Percentiles rank a stretch among this genome's conserved stretches.
These are phyloP conservation scores for Plasmodium berghei DNA, from an alignment of 169 alveolate genomes.

Conservation along the genomic window DNA sequence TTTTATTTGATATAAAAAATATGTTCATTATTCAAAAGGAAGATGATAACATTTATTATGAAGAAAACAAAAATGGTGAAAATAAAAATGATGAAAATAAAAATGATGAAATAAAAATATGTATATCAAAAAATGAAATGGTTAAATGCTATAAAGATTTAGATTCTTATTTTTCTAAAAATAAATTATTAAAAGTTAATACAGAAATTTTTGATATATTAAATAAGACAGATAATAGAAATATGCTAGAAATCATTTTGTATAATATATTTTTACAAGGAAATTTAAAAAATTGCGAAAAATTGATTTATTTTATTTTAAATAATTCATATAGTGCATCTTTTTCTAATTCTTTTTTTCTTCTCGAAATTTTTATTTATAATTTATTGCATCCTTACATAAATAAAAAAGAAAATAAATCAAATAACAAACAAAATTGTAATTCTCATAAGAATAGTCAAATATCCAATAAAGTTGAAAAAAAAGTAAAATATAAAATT, in stretches of 20 bases:
- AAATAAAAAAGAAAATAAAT: background rate
- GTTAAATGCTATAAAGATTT: constrained; percentile 32
- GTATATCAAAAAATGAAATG: constrained; percentile 31
- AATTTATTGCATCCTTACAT: constrained; percentile 7
- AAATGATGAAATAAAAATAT: background rate
- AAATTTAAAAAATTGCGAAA: constrained; percentile 47
- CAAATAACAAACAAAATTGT: background rate
- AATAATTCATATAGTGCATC: constrained; percentile 4
- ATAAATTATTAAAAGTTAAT: constrained; percentile 40
- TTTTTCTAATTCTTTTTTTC: constrained; percentile 15
- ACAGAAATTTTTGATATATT: constrained; percentile 31
- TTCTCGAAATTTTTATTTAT: constrained; percentile 24
- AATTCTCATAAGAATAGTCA: background rate
- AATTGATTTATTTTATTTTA: constrained; percentile 52
- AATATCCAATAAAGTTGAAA: background rate
- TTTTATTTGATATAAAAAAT: constrained; percentile 27
- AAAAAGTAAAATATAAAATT: constrained; percentile 1
- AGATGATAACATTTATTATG: background rate
- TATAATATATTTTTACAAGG: constrained; percentile 31
- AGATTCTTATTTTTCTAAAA: constrained; percentile 39
- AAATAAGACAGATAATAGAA: background rate
- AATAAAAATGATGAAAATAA: no score
- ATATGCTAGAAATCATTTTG: constrained; percentile 25
- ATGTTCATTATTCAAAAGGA: constrained; percentile 21
- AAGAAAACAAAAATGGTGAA: no score